Evolutionary conservation across 192 early-diverging fungal species (phyloP).

Genomic region (Linnemannia elongata): DNA sequence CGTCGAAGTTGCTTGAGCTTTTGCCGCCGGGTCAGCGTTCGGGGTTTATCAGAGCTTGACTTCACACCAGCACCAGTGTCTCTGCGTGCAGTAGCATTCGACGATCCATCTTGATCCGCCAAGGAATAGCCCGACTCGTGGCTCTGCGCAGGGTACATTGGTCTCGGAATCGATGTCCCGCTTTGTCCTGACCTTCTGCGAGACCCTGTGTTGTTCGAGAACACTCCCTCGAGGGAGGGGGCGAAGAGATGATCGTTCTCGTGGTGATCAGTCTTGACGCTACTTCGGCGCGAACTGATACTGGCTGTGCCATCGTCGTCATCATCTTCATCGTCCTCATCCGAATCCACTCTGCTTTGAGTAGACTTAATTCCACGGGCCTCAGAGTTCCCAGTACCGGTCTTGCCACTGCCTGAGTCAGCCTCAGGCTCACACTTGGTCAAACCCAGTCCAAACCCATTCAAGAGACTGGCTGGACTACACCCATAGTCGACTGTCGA

Average conservation of each 20-base stretch:
- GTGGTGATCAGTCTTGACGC: constrained; percentile 21
- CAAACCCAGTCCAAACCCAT: constrained; percentile 31
- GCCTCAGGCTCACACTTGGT: constrained; percentile 15
- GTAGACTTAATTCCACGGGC: background rate
- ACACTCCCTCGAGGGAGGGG: constrained; percentile 46
- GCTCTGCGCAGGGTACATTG: background rate
- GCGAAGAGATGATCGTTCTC: constrained; percentile 41
- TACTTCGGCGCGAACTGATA: constrained; percentile 19
- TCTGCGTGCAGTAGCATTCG: background rate
- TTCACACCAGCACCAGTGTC: background rate
- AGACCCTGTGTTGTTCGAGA: constrained; percentile 14
- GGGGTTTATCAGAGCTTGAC: background rate
- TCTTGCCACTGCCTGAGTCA: background rate
- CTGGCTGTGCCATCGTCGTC: constrained; percentile 42
- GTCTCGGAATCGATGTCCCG: background rate
- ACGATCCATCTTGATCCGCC: background rate
- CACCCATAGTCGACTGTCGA: constrained; percentile 49
- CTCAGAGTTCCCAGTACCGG: background rate
- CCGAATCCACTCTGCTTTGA: constrained; percentile 13
- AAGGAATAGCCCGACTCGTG: background rate
- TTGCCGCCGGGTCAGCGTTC: constrained; percentile 27
- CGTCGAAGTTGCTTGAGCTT: constrained; percentile 46
- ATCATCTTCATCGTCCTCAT: constrained; percentile 38
- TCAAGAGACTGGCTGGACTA: constrained; percentile 38
- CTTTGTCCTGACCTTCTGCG: background rate